Base-by-base conservation (phyloP, 257 asterid species). In the Echium plantagineum region DNA sequence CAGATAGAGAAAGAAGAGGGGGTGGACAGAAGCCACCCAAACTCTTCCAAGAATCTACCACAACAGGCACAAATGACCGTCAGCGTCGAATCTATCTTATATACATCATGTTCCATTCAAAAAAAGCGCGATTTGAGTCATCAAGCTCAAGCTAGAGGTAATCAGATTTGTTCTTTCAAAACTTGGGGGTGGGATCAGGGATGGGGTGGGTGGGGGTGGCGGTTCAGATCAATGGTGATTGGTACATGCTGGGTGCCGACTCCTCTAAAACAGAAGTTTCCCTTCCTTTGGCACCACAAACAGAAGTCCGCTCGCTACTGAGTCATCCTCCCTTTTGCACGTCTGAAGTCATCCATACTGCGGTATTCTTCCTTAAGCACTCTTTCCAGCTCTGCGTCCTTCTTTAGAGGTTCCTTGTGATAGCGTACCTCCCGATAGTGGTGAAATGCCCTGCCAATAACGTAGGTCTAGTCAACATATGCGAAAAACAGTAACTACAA, bases 391-490 rank as follows among this genome's bases (percentile, higher is more conserved):
- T 83, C 90, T 15, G 89, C 86, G 59, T 78, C 83, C 77, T 85
- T 83, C 79, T 38, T 71, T 59, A 85, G 58, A 21, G 78, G 70
- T 46, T 77, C 82, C 63, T 62, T 71, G 8, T 60, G 72, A 28
- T 69, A 83, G 15, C 78, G 72, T 7, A 19, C 74, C 49, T 66
- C 79, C 54, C 90, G 81, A 57, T 70, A 81, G 75, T 83, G 94
- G 78, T 88, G 96, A 77, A 88, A 83, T 55, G 90, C 94, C 96
- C 96, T 87, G 86, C 72, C 60, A 66, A 5, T 59, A 57, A 28
- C 60, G 60, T 54, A 28, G 59, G 38, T 58, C 24, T n/a, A 51
- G 58, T 28, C 30, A 55, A 62, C 15, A 26, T 3, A 26, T 51
- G 49, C 21, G 19, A 13, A 47, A 30, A 63, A 24, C 26, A 24